These are phyloP conservation scores for Choiromyces venosus DNA, from an alignment of 495 filamentous ascomycete species.

Conservation along the genomic window DNA sequence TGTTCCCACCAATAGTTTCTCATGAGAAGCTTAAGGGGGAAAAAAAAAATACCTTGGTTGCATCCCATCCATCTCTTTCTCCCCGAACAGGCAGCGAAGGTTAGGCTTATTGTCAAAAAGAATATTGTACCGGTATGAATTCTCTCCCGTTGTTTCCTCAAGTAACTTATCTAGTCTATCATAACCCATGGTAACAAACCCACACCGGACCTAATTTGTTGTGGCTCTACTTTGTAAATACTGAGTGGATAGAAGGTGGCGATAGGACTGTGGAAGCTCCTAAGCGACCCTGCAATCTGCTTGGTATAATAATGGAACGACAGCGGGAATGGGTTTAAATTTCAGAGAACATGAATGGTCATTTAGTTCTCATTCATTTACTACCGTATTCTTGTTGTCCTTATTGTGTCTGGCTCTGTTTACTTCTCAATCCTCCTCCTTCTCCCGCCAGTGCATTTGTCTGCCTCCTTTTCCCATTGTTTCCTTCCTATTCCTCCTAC, in stretches of 20 bases:
- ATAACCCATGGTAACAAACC: background rate
- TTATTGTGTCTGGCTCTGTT: constrained; percentile 1
- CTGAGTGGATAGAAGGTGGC: background rate
- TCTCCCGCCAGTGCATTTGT: background rate
- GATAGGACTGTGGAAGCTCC: background rate
- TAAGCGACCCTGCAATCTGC: constrained; percentile 4
- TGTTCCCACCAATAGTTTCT: background rate
- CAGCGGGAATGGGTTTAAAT: background rate
- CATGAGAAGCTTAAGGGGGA: background rate
- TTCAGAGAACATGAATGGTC: background rate
- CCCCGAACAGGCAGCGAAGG: background rate
- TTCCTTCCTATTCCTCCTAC: background rate
- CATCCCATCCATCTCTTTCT: background rate
- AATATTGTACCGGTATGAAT: too few relatives aligned
- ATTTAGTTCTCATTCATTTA: background rate
- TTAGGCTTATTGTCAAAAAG: background rate
- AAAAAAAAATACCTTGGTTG: background rate
- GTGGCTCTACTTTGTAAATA: background rate
- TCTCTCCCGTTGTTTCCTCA: background rate
- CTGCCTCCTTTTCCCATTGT: background rate
- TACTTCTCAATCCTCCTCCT: background rate
- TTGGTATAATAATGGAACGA: background rate
- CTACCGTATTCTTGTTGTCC: background rate
- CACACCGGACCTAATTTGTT: background rate
- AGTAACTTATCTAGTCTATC: background rate